Percentiles rank a stretch among this genome's conserved stretches.
Conservation (phyloP, 345 rosid genomes). For the Eutrema japonicum region DNA sequence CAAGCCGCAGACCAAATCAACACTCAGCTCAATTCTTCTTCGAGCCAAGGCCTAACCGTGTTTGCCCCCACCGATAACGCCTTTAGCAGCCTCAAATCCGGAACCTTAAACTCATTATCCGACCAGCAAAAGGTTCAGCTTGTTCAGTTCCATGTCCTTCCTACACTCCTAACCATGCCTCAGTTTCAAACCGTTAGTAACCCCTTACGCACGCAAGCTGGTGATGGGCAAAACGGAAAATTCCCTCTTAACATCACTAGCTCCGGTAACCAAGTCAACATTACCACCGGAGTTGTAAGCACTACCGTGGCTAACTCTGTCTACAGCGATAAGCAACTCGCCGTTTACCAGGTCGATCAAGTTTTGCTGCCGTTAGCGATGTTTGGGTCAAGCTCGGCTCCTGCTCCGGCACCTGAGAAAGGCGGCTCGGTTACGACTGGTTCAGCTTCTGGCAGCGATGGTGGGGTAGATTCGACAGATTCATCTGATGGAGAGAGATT, state of each 20-base stretch:
- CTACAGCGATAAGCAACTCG: conserved; percentile 58
- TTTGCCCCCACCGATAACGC: conserved; percentile 89
- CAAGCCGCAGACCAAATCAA: conserved; percentile 75
- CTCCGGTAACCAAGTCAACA: conserved; percentile 80
- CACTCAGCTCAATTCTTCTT: conserved; percentile 68
- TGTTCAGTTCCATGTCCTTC: conserved; percentile 82
- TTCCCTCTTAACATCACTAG: conserved; percentile 76
- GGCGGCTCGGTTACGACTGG: conserved; percentile 49
- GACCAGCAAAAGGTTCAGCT: conserved; percentile 76
- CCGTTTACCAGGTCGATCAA: conserved; percentile 76
- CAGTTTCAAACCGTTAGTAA: conserved; percentile 92
- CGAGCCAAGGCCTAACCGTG: conserved; percentile 69
- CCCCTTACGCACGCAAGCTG: conserved; percentile 88
- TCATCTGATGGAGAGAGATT: conserved; percentile 49
- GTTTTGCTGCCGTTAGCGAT: conserved; percentile 71
- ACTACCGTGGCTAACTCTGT: conserved; percentile 71
- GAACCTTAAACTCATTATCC: conserved; percentile 65
- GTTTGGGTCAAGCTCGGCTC: conserved; percentile 66
- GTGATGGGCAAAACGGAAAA: conserved; percentile 56
- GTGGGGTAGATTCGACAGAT: conserved; percentile 48
- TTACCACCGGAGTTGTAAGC: conserved; percentile 72
- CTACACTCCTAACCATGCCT: conserved; percentile 56
- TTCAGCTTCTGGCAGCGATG: conserved; percentile 55
- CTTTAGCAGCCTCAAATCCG: conserved; percentile 66
- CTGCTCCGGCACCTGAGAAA: conserved; percentile 66